A percentile compares a stretch with the other conserved stretches of the same genome.
Evolutionary conservation across 2,329 filamentous ascomycete genomes (phyloP).

Genomic region (Fusarium bulbicola): DNA sequence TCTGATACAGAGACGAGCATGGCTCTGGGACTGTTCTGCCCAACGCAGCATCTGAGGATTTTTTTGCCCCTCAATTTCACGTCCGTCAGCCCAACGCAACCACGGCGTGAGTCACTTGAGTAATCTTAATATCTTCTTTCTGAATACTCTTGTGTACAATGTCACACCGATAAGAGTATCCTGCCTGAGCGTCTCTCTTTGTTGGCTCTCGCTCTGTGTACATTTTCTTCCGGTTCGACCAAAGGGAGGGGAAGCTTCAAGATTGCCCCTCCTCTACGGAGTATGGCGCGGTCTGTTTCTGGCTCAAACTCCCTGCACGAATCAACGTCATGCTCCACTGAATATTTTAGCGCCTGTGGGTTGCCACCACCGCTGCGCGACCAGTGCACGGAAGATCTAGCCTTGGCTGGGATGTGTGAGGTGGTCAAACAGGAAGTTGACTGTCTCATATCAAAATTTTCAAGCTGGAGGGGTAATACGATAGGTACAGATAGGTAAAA

Average conservation of each 20-base stretch:
- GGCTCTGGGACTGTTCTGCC: slow-evolving; percentile 36
- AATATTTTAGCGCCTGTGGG: slow-evolving; percentile 15
- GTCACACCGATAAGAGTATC: not conserved
- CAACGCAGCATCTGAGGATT: slow-evolving; percentile 33
- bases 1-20: slow-evolving; percentile 9
- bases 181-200: not conserved
- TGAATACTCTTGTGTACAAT: not conserved
- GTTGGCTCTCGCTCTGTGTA: not conserved
- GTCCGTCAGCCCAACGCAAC: slow-evolving; percentile 40
- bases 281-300: slow-evolving; percentile 33
- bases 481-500: not conserved
- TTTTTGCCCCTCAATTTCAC: slow-evolving; percentile 35
- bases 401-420: slow-evolving; percentile 20
- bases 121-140: not conserved
- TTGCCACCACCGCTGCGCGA: slow-evolving; percentile 42
- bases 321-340: slow-evolving; percentile 47
- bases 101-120: slow-evolving; percentile 42
- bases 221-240: slow-evolving; percentile 10
- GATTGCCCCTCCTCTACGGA: slow-evolving; percentile 37
- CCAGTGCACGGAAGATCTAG: slow-evolving; percentile 39
- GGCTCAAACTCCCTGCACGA: slow-evolving; percentile 36
- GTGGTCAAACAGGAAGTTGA: slow-evolving; percentile 33
- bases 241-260: slow-evolving; percentile 35
- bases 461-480: slow-evolving; percentile 28
- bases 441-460: slow-evolving; percentile 20